Evolutionary conservation across 257 asterid species (phyloP).

Genomic region (Penstemon barbatus): DNA sequence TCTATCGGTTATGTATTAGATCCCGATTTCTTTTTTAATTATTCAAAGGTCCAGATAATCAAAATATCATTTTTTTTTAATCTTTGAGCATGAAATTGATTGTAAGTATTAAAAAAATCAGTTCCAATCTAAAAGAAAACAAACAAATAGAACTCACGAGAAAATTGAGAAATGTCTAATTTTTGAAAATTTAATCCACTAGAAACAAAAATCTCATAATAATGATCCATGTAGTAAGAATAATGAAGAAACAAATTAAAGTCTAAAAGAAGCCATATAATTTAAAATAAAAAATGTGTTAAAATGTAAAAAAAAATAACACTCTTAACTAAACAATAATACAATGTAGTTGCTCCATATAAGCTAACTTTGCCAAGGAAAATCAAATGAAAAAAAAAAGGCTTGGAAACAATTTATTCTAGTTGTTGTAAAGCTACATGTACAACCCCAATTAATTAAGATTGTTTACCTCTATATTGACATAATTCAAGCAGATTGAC

Average conservation of each 20-base stretch:
- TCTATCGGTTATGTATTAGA: no score
- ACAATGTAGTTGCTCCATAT: no score
- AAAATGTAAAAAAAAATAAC: neutral
- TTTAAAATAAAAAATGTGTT: no score
- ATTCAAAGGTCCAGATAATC: neutral
- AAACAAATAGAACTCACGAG: neutral
- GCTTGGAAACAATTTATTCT: neutral
- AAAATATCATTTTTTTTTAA: neutral
- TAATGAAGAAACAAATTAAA: neutral
- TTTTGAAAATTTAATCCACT: neutral
- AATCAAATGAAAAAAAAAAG: no score
- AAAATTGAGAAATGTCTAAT: no score
- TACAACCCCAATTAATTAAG: neutral
- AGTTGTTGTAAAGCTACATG: neutral
- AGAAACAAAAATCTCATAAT: neutral
- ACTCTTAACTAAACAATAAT: no score
- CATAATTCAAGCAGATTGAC: slow-evolving; percentile 4
- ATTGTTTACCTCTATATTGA: slow-evolving; percentile 17
- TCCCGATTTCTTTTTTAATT: neutral
- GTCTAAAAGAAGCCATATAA: neutral
- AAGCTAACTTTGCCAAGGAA: neutral
- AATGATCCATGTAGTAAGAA: neutral
- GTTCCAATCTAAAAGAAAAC: no score
- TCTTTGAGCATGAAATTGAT: neutral
- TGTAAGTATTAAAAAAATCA: no score